A percentile compares a stretch with the other conserved stretches of the same genome.
Evolutionary conservation across 495 filamentous ascomycete species (phyloP).

Genomic region (Chaetomium cochliodes): DNA sequence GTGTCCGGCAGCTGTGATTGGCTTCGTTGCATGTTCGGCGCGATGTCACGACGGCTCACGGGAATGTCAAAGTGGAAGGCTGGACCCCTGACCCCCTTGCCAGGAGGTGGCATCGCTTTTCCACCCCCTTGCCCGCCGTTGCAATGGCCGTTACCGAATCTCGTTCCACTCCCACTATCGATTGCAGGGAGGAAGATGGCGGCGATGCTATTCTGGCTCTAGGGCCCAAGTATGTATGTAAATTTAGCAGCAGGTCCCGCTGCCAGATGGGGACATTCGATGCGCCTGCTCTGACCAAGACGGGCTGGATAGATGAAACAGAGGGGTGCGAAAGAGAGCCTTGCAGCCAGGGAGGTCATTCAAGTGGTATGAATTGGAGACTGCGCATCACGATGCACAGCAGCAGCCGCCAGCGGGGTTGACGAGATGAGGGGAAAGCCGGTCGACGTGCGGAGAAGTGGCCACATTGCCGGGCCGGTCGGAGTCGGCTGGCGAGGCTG

Average conservation of each 20-base stretch:
- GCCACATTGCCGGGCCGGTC: slow-evolving; percentile 14
- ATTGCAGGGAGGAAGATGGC: slow-evolving; percentile 12
- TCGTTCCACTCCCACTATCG: slow-evolving; percentile 19
- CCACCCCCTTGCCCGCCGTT: slow-evolving; percentile 4
- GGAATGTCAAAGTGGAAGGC: slow-evolving; percentile 25
- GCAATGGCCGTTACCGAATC: slow-evolving; percentile 24
- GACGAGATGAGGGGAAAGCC: slow-evolving; percentile 27
- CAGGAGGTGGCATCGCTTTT: slow-evolving; percentile 2
- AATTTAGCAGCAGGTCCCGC: slow-evolving; percentile 17
- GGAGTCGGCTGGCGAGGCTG: neutral
- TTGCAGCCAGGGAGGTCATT: neutral
- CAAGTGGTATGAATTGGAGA: slow-evolving; percentile 12
- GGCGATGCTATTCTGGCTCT: slow-evolving; percentile 14
- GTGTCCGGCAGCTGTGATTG: slow-evolving; percentile 28
- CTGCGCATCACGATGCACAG: slow-evolving; percentile 5
- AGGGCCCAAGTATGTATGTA: slow-evolving; percentile 14
- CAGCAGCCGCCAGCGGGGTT: slow-evolving; percentile 7
- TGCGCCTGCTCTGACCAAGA: too few relatives aligned
- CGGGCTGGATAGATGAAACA: slow-evolving; percentile 12
- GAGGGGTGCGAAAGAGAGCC: neutral
- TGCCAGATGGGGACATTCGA: neutral
- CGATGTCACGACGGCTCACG: slow-evolving; percentile 35
- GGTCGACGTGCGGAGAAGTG: slow-evolving; percentile 27
- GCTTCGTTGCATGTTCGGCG: slow-evolving; percentile 20
- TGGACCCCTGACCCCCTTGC: slow-evolving; percentile 24